These are phyloP conservation scores for Auricularia sp. DNA, from an alignment of 768 basidiomycete species.

Conservation along the genomic window DNA sequence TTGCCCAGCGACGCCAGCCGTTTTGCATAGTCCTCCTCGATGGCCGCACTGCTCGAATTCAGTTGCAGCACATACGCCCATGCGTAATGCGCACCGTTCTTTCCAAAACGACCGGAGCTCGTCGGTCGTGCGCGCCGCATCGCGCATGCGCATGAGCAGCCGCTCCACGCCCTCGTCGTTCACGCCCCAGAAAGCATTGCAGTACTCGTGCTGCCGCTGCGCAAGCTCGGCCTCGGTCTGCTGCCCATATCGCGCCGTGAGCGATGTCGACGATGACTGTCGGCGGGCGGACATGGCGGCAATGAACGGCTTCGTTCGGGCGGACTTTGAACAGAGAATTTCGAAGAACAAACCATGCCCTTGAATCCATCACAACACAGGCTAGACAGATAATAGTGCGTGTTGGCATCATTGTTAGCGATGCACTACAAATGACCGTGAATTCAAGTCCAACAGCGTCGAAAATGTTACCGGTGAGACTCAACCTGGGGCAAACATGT, in stretches of 20 bases:
- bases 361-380: no score
- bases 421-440: no score
- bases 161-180: constrained; percentile 86
- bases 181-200: constrained; percentile 93
- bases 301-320: background rate
- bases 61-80: background rate
- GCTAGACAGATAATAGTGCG: no score
- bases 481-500: no score
- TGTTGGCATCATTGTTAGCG: no score
- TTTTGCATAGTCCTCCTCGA: constrained; percentile 95
- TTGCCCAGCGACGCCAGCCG: constrained; percentile 72
- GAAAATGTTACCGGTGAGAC: no score
- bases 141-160: constrained; percentile 80
- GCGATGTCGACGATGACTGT: constrained; percentile 73
- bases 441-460: no score
- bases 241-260: constrained; percentile 56
- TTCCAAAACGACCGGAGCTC: constrained; percentile 86
- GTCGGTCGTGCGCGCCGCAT: constrained; percentile 76
- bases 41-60: constrained; percentile 48
- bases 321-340: background rate
- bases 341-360: no score
- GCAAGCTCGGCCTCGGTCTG: constrained; percentile 27
- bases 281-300: constrained; percentile 57
- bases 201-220: constrained; percentile 68
- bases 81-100: constrained; percentile 57